Conservation (phyloP, 176 grass and related monocot genomes). For the Aegilops sharonensis region DNA sequence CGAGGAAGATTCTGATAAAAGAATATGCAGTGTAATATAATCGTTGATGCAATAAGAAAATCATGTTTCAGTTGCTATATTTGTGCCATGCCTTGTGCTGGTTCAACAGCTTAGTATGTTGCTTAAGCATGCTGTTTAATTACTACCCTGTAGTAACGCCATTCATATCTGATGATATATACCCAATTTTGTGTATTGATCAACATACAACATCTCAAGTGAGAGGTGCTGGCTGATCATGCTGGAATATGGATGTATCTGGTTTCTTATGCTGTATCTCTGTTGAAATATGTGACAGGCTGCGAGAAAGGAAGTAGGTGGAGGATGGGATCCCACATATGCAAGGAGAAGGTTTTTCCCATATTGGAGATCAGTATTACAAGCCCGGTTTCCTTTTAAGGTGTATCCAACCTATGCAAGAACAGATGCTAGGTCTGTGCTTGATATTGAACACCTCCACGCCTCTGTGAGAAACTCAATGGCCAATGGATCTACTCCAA, state of each 20-base stretch:
- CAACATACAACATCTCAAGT: background rate
- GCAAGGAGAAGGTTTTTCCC: background rate
- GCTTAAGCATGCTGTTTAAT: background rate
- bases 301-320: background rate
- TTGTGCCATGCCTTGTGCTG: background rate
- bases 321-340: slow-evolving; percentile 11
- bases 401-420: slow-evolving; percentile 21
- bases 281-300: background rate
- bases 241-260: background rate
- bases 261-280: background rate
- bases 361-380: slow-evolving; percentile 4
- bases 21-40: background rate
- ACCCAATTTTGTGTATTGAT: background rate
- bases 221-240: background rate
- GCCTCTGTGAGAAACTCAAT: background rate
- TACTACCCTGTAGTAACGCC: background rate
- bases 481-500: background rate
- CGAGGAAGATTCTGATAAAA: background rate
- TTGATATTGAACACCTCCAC: background rate
- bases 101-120: background rate
- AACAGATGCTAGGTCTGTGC: background rate
- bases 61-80: background rate
- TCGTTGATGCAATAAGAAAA: background rate
- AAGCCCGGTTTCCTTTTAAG: background rate
- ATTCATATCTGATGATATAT: background rate